Base-by-base conservation (phyloP, 78 protist species). In the Speleostelium caveatum region DNA sequence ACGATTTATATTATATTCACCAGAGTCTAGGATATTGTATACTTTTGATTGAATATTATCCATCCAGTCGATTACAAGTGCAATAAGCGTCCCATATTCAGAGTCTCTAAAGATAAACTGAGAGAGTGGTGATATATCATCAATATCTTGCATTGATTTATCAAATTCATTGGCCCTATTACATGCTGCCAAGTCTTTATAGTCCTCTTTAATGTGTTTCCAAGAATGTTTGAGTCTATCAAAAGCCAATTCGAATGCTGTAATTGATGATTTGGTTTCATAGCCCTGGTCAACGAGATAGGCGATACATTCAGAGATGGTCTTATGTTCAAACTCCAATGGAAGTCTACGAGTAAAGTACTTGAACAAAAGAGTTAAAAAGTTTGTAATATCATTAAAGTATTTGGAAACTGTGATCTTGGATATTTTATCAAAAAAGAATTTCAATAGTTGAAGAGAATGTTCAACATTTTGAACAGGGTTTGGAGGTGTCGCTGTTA, bases 11-110 rank as follows among this genome's bases (percentile, higher is more conserved):
- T 28, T 42, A 24, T 42, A 8, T 1, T 41, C 55, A 12, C 28
- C 21, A 24, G n/a, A 36, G 14, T 49, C 38, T 19, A 35, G n/a
- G 0, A 58, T 4, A 21, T 36, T 17, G 2, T 67, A 19, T 28
- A 73, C 17, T 56, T 58, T 51, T 2, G 33, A 32, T 56, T 80
- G 89, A 30, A 53, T 67, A 2, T 36, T 49, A 22, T 22, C 62
- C 14, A 80, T 30, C 89, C 89, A 80, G 38, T 65, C 30, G 35
- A 36, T 72, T 26, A 80, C 68, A 14, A 80, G 71, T 38, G 36
- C 32, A 55, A 80, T 59, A 2, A 80, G 53, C 8, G 35, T 39
- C 14, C 89, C 89, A 7, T 32, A 26, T 56, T 56, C 49, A 24
- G 53, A 28, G 6, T 36, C 3, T 17, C 24, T 63, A 0, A 22